Evolutionary conservation across 192 early-diverging fungal species (phyloP).

Genomic region (Linnemannia exigua): DNA sequence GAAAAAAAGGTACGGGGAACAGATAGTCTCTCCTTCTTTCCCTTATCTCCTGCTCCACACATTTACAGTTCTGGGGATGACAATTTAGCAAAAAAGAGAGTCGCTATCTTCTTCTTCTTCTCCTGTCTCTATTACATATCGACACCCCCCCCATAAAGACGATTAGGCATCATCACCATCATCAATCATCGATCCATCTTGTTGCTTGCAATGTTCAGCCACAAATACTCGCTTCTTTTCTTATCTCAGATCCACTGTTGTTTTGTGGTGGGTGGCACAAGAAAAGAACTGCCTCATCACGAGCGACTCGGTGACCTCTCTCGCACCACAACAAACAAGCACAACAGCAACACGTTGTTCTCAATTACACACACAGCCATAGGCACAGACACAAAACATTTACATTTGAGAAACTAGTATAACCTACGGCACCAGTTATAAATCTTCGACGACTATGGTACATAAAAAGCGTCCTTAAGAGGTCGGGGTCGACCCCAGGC

Average conservation of each 20-base stretch:
- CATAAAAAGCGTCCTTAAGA: too few species aligned
- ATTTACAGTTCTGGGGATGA: not conserved
- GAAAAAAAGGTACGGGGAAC: too few species aligned
- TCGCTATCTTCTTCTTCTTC: not conserved
- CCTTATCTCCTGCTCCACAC: slow-evolving; percentile 2
- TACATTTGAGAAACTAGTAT: too few species aligned
- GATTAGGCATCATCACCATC: not conserved
- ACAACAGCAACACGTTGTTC: too few species aligned
- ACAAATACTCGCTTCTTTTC: not conserved
- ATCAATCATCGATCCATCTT: not conserved
- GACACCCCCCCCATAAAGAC: not conserved
- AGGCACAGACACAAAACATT: too few species aligned
- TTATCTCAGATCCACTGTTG: not conserved
- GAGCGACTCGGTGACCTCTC: too few species aligned
- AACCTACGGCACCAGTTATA: too few species aligned
- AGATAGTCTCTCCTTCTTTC: not conserved
- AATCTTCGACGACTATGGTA: too few species aligned
- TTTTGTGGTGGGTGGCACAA: not conserved
- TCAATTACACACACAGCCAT: too few species aligned
- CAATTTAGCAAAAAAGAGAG: not conserved
- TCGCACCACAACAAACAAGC: too few species aligned
- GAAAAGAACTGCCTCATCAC: not conserved
- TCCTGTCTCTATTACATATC: not conserved
- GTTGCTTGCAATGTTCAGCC: not conserved
- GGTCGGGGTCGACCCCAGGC: too few species aligned